Conservation (phyloP, 345 rosid species). For the Isatis tinctoria region DNA sequence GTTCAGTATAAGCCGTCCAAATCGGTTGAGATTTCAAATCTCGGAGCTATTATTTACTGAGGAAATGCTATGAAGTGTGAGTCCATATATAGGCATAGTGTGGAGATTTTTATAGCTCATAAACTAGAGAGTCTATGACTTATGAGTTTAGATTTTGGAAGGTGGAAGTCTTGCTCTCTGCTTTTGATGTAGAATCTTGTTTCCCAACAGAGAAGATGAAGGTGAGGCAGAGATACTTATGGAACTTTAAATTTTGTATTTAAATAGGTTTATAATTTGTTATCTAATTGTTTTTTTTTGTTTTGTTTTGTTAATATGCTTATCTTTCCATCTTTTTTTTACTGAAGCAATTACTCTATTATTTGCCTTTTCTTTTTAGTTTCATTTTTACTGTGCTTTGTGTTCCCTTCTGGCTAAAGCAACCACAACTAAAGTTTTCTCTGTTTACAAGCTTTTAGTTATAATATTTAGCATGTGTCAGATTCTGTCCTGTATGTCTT, state of each 20-base stretch:
- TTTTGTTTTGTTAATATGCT: neutral
- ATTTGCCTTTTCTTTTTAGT: neutral
- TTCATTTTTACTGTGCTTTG: neutral
- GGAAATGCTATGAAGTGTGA: neutral
- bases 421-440: neutral
- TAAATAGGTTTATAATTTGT: neutral
- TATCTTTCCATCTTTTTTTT: neutral
- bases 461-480: conserved; percentile 6
- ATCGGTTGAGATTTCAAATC: neutral
- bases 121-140: neutral
- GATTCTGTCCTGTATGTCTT: neutral
- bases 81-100: neutral
- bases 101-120: neutral
- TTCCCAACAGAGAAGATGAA: neutral
- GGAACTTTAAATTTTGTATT: neutral
- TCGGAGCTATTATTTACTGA: neutral
- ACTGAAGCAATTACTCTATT: neutral
- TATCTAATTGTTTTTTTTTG: neutral
- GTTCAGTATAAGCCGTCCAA: neutral
- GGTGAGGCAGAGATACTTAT: neutral
- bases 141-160: neutral
- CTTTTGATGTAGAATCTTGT: neutral
- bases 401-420: neutral
- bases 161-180: neutral
- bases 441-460: neutral